Percentiles rank a stretch among this genome's conserved stretches.
These are phyloP conservation scores for Mortierella sp. DNA, from an alignment of 371 early-diverging fungal species.

Conservation along the genomic window DNA sequence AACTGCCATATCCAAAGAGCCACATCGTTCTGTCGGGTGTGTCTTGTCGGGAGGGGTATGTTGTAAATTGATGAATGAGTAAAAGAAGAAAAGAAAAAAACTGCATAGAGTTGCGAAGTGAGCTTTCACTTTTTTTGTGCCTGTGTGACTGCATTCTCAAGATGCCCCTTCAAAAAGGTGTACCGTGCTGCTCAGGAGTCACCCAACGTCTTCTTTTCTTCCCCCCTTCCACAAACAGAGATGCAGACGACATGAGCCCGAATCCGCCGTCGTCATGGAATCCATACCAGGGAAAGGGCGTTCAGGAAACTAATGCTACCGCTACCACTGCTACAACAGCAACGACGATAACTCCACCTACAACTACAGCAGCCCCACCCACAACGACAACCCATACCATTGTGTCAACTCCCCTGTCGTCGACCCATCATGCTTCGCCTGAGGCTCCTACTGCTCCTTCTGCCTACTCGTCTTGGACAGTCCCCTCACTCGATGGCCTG, in stretches of 20 bases:
- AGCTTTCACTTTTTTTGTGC: neutral
- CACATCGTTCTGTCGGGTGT: constrained; percentile 20
- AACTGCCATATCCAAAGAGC: constrained; percentile 55
- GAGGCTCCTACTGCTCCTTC: neutral
- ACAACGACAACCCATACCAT: neutral
- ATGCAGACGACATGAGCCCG: constrained; percentile 6
- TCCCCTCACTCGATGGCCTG: constrained; percentile 42
- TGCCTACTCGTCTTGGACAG: constrained; percentile 38
- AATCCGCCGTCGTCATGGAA: constrained; percentile 6
- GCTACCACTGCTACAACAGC: constrained; percentile 1
- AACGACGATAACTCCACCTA: neutral
- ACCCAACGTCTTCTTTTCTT: neutral
- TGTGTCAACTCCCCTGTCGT: neutral
- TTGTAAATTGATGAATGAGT: neutral
- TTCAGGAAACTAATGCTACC: neutral
- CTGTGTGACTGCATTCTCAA: neutral
- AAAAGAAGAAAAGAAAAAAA: neutral
- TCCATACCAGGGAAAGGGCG: constrained; percentile 2
- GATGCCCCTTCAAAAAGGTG: neutral
- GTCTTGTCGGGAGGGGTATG: neutral
- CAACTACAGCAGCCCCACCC: neutral
- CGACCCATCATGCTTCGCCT: neutral
- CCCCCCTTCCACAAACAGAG: neutral
- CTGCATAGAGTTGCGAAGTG: neutral
- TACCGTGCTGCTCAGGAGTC: neutral